phyloP scores from a whole-genome alignment of 2,329 filamentous ascomycete genomes.

The Alternaria metachromatica region DNA sequence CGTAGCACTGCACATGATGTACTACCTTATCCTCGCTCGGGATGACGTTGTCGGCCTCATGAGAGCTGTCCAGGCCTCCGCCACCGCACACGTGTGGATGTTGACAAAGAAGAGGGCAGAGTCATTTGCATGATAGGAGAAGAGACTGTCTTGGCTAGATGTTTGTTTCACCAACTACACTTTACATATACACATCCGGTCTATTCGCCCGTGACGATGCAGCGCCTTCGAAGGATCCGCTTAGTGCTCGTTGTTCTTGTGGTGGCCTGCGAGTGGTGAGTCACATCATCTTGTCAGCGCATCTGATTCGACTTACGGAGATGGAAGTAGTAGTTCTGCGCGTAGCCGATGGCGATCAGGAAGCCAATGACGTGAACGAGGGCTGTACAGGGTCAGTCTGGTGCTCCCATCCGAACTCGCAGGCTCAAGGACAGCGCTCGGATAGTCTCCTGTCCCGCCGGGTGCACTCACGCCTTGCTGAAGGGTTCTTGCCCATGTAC shows the following conservation, averaged over 20 bases:
- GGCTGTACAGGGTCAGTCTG: constrained; percentile 62
- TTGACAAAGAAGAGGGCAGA: background rate
- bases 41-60: background rate
- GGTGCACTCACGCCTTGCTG: constrained; percentile 76
- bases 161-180: constrained; percentile 46
- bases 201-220: constrained; percentile 16
- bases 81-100: background rate
- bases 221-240: constrained; percentile 16
- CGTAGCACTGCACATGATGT: background rate
- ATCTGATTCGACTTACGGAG: constrained; percentile 72
- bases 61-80: background rate
- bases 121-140: background rate
- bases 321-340: constrained; percentile 99
- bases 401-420: background rate
- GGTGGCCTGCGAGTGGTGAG: constrained; percentile 73
- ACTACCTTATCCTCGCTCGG: background rate
- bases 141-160: constrained; percentile 27
- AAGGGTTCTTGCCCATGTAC: constrained; percentile 95
- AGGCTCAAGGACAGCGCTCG: background rate
- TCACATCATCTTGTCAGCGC: constrained; percentile 18
- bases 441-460: constrained; percentile 28
- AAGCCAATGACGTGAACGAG: constrained; percentile 84
- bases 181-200: constrained; percentile 48
- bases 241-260: constrained; percentile 99
- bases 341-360: constrained; percentile 84